Base-by-base conservation (phyloP, 2,329 filamentous ascomycete species). In the Fusarium hostae region DNA sequence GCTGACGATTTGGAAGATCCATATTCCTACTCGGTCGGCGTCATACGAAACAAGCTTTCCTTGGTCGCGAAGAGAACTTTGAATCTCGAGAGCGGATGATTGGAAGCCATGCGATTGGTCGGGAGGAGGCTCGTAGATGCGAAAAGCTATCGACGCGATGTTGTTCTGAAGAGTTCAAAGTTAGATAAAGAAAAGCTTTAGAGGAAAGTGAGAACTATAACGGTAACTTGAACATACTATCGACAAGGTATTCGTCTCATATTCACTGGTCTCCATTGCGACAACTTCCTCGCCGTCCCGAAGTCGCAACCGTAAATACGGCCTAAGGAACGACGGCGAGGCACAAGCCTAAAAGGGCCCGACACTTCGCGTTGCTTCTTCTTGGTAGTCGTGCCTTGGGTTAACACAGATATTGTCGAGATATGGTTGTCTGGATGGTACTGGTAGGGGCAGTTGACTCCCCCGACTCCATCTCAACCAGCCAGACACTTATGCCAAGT, bases 181-280 rank as follows among this genome's bases (percentile, higher is more conserved):
- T 77, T 34, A 79, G 71, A 47, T 37, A 16, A 13, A 39, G 10
- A 10, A 32, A 54, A 35, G 20, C 24, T 41, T 22, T 1, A 18
- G 16, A 6, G 20, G 10, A 10, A 52, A 20, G 13, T 2, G 26
- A 16, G 12, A 40, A n/a, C 18, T 26, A 28, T 40, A 40, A 40
- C 6, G 16, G 18, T 18, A 43, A 32, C 18, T 56, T 32, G 41
- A 58, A 22, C 24, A 76, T 73, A 90, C 88, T 82, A 89, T 84
- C 76, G 88, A 82, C 76, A 90, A 81, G 68, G 84, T 85, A 81
- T 90, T 90, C 78, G 88, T 90, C 77, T 89, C 87, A 80, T 89
- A 89, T 81, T 90, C 88, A 72, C 87, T 86, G 80, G 86, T 85
- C 81, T 90, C 88, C 88, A 90, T 90, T 78, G 86, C 87, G 86